Base-by-base conservation (phyloP, 768 basidiomycete genomes). In the Mycena rebaudengoi region DNA sequence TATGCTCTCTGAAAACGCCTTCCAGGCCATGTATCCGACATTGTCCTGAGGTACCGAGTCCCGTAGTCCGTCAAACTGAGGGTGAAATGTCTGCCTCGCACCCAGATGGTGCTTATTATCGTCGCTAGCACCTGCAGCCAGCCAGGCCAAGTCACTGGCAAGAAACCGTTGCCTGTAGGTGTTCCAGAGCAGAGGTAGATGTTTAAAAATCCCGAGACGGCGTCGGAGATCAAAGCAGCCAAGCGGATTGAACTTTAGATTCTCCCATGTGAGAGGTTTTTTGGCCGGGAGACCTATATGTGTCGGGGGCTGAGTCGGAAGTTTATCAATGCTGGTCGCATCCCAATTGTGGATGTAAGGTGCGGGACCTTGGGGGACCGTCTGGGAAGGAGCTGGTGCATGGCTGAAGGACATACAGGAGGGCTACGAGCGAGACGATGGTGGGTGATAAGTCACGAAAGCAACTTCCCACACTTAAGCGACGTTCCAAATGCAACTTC, bases 151-250 rank as follows among this genome's bases (percentile, higher is more conserved):
- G 12, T 60, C 49, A 10, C 41, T 2, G 2, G 57, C 25, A 5
- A 29, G 6, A 21, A 65, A 65, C 1, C 57, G 44, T 0, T 10
- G 4, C 1, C 10, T 25, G 39, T 40, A 60, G 2, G 2, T 2
- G 5, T 45, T 2, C 12, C 37, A 65, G n/a, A 60, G 13, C 2
- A 23, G 51, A n/a, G 56, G 50, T 28, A 45, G n/a, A 10, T 3
- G 5, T 0, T n/a, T 6, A 6, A 40, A n/a, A 11, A 33, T 35
- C 18, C 64, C 64, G 2, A 65, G 48, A 7, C 39, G 40, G 7
- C 52, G 64, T 1, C 50, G 58, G 39, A 65, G 51, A 21, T 59
- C 51, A 16, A 18, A 59, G 0, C 60, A 21, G 1, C 64, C 52
- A 23, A 60, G 30, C 1, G 50, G 57, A 14, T 39, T 33, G 28